Evolutionary conservation across 257 asterid species (phyloP), one percentile per base, ranked within the genome.

Genomic region (Jacaranda copaia): DNA sequence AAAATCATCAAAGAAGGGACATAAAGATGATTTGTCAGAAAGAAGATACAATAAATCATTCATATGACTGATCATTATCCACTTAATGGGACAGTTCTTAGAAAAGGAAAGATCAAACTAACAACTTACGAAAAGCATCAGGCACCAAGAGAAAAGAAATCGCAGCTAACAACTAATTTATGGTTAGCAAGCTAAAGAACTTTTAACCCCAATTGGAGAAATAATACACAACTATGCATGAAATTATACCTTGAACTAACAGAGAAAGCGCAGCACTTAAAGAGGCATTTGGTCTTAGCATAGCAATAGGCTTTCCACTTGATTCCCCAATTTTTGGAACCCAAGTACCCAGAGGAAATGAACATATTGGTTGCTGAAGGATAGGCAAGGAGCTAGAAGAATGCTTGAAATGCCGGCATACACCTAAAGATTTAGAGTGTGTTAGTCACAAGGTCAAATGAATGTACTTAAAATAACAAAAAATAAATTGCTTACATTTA

Each of bases 331-430:
- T 87, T 77, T 88, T 84, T 9, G 96, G 94, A 61, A 89, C 92
- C 96, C 96, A 91, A 42, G 94, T 86, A 70, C 94, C 96, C 83
- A 91, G 64, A 77, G 94, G 91, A 79, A 91, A 79, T 52, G 89
- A 84, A 73, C 86, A 87, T 78, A 91, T 86, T 69, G 96, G 96
- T 64, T 84, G 91, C 80, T 89, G 92, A 74, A 91, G 93, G 80
- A 91, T 86, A 73, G 96, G 94, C 84, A 91, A 77, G 59, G 96
- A 89, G 82, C 91, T 83, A 82, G 92, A 79, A 78, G 96, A 91
- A 87, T 91, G 87, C 81, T 80, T 87, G 83, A 91, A 91, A 84
- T 87, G 88, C 66, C 96, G 86, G 76, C 96, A 91, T 62, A 91
- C 76, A 85, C 96, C 96, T 91, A 77, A 53, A 69, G 56, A 56